Conservation (phyloP, 257 asterid species). For the Pogostemon cablin region DNA sequence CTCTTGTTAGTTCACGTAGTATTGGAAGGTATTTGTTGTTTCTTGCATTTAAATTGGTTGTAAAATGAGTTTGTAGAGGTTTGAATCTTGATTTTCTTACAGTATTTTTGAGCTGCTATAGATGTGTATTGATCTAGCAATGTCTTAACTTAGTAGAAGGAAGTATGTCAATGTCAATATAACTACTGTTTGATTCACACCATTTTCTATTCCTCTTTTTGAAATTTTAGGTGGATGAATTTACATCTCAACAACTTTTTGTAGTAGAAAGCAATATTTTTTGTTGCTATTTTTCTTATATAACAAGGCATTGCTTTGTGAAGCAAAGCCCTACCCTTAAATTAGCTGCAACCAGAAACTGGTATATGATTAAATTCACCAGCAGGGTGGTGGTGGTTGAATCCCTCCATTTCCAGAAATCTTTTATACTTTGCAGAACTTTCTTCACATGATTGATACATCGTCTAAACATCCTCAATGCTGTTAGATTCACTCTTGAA, state of each 20-base stretch:
- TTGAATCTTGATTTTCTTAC: constrained; percentile 5
- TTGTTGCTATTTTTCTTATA: constrained; percentile 45
- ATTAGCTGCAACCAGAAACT: constrained; percentile 21
- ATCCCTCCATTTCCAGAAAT: constrained; percentile 39
- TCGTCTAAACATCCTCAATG: constrained; percentile 5
- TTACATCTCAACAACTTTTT: constrained; percentile 63
- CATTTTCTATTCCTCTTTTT: constrained; percentile 11
- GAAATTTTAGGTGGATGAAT: constrained; percentile 55
- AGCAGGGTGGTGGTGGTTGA: constrained; percentile 29
- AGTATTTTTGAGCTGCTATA: background rate
- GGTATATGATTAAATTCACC: constrained; percentile 40
- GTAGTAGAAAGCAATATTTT: constrained; percentile 40
- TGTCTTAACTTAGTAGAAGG: constrained; percentile 7
- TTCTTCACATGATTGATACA: constrained; percentile 23
- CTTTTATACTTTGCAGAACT: constrained; percentile 10
- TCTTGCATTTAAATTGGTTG: background rate
- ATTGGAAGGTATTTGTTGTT: no score
- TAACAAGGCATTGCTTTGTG: constrained; percentile 53
- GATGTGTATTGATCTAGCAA: constrained; percentile 7
- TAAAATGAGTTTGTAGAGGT: background rate
- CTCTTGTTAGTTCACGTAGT: background rate
- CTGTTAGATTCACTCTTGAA: background rate
- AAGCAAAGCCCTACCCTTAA: constrained; percentile 39
- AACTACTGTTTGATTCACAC: constrained; percentile 16
- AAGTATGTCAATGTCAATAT: constrained; percentile 28